Evolutionary conservation across 2,329 filamentous ascomycete species (phyloP).

Genomic region (Hypoxylon sp.): DNA sequence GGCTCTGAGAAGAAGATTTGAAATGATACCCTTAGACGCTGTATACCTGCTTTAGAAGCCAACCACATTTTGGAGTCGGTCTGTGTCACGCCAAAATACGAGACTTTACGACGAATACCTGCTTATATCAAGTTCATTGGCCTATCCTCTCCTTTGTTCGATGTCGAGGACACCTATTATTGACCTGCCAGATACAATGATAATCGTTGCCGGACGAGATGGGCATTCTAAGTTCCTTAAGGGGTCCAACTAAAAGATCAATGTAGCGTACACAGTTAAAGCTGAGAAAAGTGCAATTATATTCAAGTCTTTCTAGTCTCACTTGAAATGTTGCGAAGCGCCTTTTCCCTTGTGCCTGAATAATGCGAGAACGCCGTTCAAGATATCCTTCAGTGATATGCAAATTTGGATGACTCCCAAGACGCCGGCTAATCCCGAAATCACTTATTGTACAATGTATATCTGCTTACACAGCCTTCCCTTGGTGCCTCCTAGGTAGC

Average conservation of each 20-base stretch:
- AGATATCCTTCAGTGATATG: not conserved
- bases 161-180: too few relatives aligned
- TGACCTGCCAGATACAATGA: too few relatives aligned
- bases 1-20: not conserved
- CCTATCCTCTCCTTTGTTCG: not conserved
- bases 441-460: slow-evolving; percentile 8
- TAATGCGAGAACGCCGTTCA: not conserved
- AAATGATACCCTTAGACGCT: slow-evolving; percentile 9
- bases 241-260: too few relatives aligned
- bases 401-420: slow-evolving; percentile 5
- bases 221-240: too few relatives aligned
- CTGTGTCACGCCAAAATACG: not conserved
- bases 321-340: not conserved
- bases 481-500: slow-evolving; percentile 46
- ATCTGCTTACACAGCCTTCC: slow-evolving; percentile 19
- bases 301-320: not conserved
- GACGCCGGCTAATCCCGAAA: slow-evolving; percentile 6
- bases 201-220: too few relatives aligned
- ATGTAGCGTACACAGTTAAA: not conserved
- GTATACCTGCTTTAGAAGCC: slow-evolving; percentile 3
- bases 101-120: not conserved
- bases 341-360: not conserved
- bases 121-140: not conserved
- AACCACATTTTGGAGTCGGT: not conserved
- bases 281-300: not conserved